A percentile compares a stretch with the other conserved stretches of the same genome.
These are phyloP conservation scores for Alternaria infectoria DNA, from an alignment of 2,329 filamentous ascomycete species.

Conservation along the genomic window DNA sequence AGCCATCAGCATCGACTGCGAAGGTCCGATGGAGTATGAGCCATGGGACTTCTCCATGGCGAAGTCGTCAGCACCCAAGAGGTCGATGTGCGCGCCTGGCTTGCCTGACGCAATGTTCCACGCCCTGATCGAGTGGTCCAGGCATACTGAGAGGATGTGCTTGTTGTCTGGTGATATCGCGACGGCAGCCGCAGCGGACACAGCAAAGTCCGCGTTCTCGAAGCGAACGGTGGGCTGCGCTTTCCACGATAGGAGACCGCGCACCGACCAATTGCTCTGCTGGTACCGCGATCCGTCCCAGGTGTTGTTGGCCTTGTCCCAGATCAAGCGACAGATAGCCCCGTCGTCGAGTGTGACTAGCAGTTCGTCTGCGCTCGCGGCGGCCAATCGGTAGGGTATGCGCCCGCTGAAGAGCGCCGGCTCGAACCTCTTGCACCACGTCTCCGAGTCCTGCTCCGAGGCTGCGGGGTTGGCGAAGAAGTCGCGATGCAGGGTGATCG, in stretches of 20 bases:
- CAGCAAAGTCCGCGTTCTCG: slow-evolving; percentile 66
- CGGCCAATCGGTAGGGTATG: slow-evolving; percentile 79
- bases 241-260: slow-evolving; percentile 70
- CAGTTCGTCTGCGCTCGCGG: slow-evolving; percentile 74
- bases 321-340: slow-evolving; percentile 68
- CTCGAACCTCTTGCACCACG: slow-evolving; percentile 76
- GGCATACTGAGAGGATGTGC: slow-evolving; percentile 77
- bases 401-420: slow-evolving; percentile 79
- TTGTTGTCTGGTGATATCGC: slow-evolving; percentile 55
- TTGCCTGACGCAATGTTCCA: slow-evolving; percentile 88
- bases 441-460: slow-evolving; percentile 74
- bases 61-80: slow-evolving; percentile 66
- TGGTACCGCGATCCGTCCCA: slow-evolving; percentile 79
- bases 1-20: slow-evolving; percentile 77
- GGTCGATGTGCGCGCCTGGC: slow-evolving; percentile 76
- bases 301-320: slow-evolving; percentile 37
- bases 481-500: slow-evolving; percentile 80
- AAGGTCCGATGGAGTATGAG: slow-evolving; percentile 79
- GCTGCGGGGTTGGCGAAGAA: slow-evolving; percentile 75
- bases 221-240: slow-evolving; percentile 68
- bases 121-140: slow-evolving; percentile 87
- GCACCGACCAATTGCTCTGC: slow-evolving; percentile 71
- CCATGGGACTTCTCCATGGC: slow-evolving; percentile 69
- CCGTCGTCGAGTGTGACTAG: slow-evolving; percentile 84
- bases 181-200: slow-evolving; percentile 70